Conservation (phyloP, 345 rosid species). For the Corchorus olitorius region DNA sequence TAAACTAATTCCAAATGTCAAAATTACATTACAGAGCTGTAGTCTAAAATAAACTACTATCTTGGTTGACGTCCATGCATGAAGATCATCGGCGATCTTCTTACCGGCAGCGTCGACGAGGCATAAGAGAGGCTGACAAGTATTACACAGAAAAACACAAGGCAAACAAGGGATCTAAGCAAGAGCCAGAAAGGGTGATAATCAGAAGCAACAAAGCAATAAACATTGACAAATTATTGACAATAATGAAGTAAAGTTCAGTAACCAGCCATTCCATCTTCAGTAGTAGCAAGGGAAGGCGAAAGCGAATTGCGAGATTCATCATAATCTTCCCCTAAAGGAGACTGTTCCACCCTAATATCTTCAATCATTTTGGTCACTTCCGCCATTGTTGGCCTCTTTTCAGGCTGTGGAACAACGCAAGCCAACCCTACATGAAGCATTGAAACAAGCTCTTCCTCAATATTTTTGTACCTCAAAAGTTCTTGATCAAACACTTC, state of each 20-base stretch:
- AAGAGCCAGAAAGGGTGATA: slow-evolving; percentile 6
- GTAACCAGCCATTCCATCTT: slow-evolving; percentile 59
- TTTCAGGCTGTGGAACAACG: slow-evolving; percentile 71
- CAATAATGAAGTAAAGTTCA: slow-evolving; percentile 20
- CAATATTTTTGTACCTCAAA: slow-evolving; percentile 91
- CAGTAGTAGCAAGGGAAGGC: slow-evolving; percentile 88
- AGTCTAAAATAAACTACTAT: not conserved
- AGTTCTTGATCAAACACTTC: slow-evolving; percentile 97
- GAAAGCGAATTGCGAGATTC: slow-evolving; percentile 89
- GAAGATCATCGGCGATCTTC: not conserved
- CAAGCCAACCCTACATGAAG: slow-evolving; percentile 88
- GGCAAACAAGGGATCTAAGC: slow-evolving; percentile 11
- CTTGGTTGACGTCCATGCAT: not conserved
- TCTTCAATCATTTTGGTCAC: slow-evolving; percentile 93
- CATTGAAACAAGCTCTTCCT: slow-evolving; percentile 90
- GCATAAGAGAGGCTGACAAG: not conserved
- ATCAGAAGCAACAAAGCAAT: not conserved
- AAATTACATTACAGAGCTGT: slow-evolving; percentile 15
- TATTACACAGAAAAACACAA: slow-evolving; percentile 9
- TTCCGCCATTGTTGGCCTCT: slow-evolving; percentile 80
- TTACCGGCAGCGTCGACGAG: not conserved
- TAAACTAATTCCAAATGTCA: slow-evolving; percentile 15
- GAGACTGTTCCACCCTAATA: slow-evolving; percentile 92
- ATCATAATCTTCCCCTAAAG: slow-evolving; percentile 86
- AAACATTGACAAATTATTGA: not conserved